phyloP scores from a whole-genome alignment of 2,329 filamentous ascomycete genomes.

The Diaporthe nobilis region DNA sequence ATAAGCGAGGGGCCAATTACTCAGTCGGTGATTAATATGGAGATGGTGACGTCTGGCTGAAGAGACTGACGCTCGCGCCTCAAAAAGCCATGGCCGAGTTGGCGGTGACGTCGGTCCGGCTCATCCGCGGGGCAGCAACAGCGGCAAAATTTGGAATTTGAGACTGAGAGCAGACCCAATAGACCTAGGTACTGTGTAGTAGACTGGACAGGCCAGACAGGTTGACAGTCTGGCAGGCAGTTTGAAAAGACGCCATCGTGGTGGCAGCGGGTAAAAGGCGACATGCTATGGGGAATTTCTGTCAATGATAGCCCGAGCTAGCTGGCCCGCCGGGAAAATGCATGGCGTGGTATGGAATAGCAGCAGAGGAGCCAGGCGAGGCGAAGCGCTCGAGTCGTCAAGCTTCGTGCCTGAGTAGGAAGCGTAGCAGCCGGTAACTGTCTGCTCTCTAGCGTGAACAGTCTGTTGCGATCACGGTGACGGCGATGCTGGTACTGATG shows the following conservation, averaged over 20 bases:
- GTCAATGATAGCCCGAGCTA: slow-evolving; percentile 31
- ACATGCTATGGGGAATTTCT: slow-evolving; percentile 1
- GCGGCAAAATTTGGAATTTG: not conserved
- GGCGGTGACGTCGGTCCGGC: slow-evolving; percentile 36
- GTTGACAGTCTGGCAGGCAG: not conserved
- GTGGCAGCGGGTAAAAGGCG: slow-evolving; percentile 27
- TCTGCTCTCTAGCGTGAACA: not conserved
- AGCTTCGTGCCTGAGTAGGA: slow-evolving; percentile 25
- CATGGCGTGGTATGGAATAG: not conserved
- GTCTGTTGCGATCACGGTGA: not conserved
- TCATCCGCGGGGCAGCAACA: slow-evolving; percentile 29
- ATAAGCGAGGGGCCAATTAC: slow-evolving; percentile 30
- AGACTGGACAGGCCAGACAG: not conserved
- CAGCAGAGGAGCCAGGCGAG: not conserved
- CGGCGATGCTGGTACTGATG: not conserved
- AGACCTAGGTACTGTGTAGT: too few relatives aligned
- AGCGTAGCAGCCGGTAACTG: not conserved
- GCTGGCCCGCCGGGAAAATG: slow-evolving; percentile 27
- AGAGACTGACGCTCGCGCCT: slow-evolving; percentile 5
- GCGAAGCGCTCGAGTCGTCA: slow-evolving; percentile 23
- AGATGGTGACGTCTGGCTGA: slow-evolving; percentile 23
- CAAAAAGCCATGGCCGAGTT: not conserved
- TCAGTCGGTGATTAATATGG: slow-evolving; percentile 21
- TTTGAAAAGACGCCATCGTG: slow-evolving; percentile 9
- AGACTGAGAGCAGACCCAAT: too few relatives aligned